Evolutionary conservation across 2,329 filamentous ascomycete genomes (phyloP).

Genomic region (Aspergillus fumigatus): DNA sequence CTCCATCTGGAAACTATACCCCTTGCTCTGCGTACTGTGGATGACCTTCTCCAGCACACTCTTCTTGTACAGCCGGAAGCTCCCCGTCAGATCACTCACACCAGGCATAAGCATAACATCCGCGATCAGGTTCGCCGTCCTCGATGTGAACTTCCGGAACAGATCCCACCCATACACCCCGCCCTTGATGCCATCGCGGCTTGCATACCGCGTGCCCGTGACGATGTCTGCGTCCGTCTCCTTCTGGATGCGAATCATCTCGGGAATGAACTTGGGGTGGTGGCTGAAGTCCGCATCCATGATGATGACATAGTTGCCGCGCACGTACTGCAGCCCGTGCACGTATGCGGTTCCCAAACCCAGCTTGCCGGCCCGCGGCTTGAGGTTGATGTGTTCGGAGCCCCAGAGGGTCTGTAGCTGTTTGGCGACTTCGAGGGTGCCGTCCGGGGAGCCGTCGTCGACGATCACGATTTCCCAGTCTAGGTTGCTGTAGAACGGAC

Average conservation of each 20-base stretch:
- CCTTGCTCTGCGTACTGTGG: slow-evolving; percentile 85
- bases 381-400: slow-evolving; percentile 70
- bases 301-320: slow-evolving; percentile 96
- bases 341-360: slow-evolving; percentile 97
- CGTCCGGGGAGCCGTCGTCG: slow-evolving; percentile 95
- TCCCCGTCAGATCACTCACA: slow-evolving; percentile 92
- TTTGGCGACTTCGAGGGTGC: slow-evolving; percentile 82
- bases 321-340: slow-evolving; percentile 83
- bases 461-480: slow-evolving; percentile 98
- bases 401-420: slow-evolving; percentile 85
- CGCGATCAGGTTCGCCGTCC: slow-evolving; percentile 87
- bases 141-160: slow-evolving; percentile 69
- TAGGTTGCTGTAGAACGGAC: slow-evolving; percentile 61
- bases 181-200: slow-evolving; percentile 56
- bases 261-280: slow-evolving; percentile 97
- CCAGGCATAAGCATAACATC: slow-evolving; percentile 90
- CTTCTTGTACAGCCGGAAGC: slow-evolving; percentile 93
- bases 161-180: slow-evolving; percentile 97
- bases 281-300: slow-evolving; percentile 99
- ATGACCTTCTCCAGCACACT: slow-evolving; percentile 86
- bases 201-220: slow-evolving; percentile 90
- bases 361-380: slow-evolving; percentile 87
- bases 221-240: slow-evolving; percentile 87
- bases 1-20: slow-evolving; percentile 99
- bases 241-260: slow-evolving; percentile 82